Conservation (phyloP, 1,284 basidiomycete species). For the Puccinia sorghi region DNA sequence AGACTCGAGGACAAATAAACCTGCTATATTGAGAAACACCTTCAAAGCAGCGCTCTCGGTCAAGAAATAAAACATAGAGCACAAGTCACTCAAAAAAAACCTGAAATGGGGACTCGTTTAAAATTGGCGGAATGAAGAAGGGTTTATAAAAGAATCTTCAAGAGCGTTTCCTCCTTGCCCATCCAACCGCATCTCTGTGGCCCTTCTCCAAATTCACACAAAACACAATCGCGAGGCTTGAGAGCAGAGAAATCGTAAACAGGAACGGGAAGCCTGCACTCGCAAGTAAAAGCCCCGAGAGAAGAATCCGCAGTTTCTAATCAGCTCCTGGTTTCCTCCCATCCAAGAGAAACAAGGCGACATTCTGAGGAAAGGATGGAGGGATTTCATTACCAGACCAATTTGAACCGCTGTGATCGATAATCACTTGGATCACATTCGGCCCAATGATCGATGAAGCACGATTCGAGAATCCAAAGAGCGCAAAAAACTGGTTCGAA, state of each 20-base stretch:
- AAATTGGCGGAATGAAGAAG: background rate
- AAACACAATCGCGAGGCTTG: conserved; percentile 18
- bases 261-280: conserved; percentile 42
- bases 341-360: background rate
- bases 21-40: too few species aligned
- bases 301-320: background rate
- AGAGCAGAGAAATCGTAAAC: conserved; percentile 31
- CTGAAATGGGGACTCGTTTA: too few species aligned
- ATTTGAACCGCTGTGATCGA: conserved; percentile 25
- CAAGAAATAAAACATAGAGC: too few species aligned
- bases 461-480: conserved; percentile 49
- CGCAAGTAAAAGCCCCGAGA: background rate
- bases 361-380: background rate
- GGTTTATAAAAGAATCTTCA: background rate
- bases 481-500: conserved; percentile 34
- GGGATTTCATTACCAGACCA: conserved; percentile 24
- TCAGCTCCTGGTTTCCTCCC: background rate
- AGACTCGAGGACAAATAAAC: too few species aligned
- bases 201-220: conserved; percentile 34
- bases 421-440: conserved; percentile 46
- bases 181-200: conserved; percentile 8
- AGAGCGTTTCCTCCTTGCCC: background rate
- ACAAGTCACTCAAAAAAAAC: too few species aligned
- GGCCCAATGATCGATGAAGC: conserved; percentile 48
- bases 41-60: too few species aligned